These are phyloP conservation scores for Wallacemonas sp. DNA, from an alignment of 208 protist genomes.

Conservation along the genomic window DNA sequence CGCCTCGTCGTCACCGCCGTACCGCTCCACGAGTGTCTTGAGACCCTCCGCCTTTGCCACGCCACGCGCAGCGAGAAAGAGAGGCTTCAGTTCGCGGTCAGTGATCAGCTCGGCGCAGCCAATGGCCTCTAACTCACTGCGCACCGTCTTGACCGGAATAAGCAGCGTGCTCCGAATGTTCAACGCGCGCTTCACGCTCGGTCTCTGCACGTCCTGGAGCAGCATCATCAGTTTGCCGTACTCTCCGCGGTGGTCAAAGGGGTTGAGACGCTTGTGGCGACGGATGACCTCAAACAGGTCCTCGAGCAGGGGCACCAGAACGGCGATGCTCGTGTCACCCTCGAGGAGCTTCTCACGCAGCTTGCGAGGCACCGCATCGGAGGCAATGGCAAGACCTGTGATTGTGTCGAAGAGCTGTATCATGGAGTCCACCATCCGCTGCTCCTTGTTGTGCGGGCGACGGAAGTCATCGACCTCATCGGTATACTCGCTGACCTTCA, in stretches of 20 bases:
- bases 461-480: conserved; percentile 86
- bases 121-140: conserved; percentile 44
- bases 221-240: conserved; percentile 98
- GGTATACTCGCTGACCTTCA: conserved; percentile 90
- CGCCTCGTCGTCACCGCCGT: conserved; percentile 33
- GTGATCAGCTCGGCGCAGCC: conserved; percentile 50
- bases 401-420: conserved; percentile 78
- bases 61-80: conserved; percentile 34
- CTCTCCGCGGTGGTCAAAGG: conserved; percentile 87
- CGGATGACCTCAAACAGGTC: conserved; percentile 94
- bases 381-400: conserved; percentile 74
- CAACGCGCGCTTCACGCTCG: conserved; percentile 45
- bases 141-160: conserved; percentile 86
- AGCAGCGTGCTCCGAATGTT: conserved; percentile 58
- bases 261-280: conserved; percentile 97
- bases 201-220: conserved; percentile 91
- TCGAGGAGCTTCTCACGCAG: conserved; percentile 54
- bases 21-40: conserved; percentile 44
- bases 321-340: conserved; percentile 27
- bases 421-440: conserved; percentile 57
- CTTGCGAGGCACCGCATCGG: conserved; percentile 55
- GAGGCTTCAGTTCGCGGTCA: conserved; percentile 63
- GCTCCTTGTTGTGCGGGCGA: conserved; percentile 42
- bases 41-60: conserved; percentile 59
- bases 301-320: conserved; percentile 72